Evolutionary conservation across 2,329 filamentous ascomycete species (phyloP).

Genomic region (Clarireedia sp.): DNA sequence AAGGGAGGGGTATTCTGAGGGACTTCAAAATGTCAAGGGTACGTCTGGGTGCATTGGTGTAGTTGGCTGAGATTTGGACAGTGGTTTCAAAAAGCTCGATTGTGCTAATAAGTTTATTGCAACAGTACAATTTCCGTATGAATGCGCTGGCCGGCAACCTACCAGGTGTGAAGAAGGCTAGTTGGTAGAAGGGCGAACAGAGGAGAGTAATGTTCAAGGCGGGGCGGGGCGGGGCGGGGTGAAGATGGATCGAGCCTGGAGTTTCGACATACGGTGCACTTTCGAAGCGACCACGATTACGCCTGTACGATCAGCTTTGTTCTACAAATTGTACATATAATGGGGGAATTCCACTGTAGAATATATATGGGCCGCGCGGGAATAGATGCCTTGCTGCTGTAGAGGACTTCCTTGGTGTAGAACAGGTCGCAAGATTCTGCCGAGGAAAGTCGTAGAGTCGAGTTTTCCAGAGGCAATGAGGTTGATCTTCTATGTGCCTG

Average conservation of each 20-base stretch:
- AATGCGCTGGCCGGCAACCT: constrained; percentile 78
- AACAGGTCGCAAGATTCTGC: no score
- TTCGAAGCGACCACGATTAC: background rate
- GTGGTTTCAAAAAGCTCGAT: no score
- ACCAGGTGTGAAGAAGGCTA: constrained; percentile 91
- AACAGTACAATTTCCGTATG: constrained; percentile 84
- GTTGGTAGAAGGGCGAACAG: constrained; percentile 61
- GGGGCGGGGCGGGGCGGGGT: background rate
- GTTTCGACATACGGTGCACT: background rate
- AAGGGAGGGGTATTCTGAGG: constrained; percentile 78
- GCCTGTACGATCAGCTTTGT: background rate
- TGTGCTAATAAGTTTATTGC: constrained; percentile 1
- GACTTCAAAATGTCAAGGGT: constrained; percentile 91
- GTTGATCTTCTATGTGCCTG: no score
- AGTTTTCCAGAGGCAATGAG: no score
- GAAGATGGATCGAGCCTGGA: background rate
- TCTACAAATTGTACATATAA: background rate
- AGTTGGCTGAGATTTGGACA: background rate
- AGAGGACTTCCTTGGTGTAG: no score
- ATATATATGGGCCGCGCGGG: background rate
- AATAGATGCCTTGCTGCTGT: background rate
- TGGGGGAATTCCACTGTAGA: background rate
- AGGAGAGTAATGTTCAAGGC: background rate
- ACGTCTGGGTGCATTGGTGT: constrained; percentile 34
- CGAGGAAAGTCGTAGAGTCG: no score